These are phyloP conservation scores for Berberis thunbergii DNA, from an alignment of 164 flowering plant genomes.

Conservation along the genomic window DNA sequence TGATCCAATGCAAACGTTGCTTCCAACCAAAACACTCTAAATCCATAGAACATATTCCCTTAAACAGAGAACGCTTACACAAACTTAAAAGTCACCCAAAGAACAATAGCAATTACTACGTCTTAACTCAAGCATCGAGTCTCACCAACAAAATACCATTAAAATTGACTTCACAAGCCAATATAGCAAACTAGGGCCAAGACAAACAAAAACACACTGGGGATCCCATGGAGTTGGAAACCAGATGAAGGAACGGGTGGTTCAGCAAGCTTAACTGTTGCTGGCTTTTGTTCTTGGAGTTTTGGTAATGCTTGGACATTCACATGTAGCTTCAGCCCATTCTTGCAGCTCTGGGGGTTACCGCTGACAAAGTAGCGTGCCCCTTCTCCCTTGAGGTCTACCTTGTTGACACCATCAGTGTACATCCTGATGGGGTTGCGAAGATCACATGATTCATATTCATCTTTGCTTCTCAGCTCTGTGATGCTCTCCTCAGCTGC, in stretches of 20 bases:
- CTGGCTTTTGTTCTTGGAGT: not conserved
- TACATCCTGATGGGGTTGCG: conserved; percentile 66
- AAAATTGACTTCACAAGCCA: no score
- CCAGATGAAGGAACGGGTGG: conserved; percentile 32
- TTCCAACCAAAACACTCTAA: no score
- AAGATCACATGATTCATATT: conserved; percentile 52
- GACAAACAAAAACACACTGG: conserved; percentile 8
- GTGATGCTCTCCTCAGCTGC: conserved; percentile 44
- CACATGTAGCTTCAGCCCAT: conserved; percentile 62
- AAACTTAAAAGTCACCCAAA: no score
- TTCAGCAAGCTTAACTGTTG: conserved; percentile 15
- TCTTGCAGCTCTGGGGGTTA: conserved; percentile 47
- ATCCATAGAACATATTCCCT: no score
- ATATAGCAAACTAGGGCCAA: conserved; percentile 1
- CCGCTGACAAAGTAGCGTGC: conserved; percentile 62
- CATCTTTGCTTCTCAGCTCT: conserved; percentile 56
- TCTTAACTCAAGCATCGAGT: no score
- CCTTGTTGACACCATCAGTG: conserved; percentile 46
- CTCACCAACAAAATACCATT: no score
- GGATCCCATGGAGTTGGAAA: not conserved
- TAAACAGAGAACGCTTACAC: no score
- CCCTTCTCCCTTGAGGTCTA: conserved; percentile 50
- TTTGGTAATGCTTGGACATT: conserved; percentile 29
- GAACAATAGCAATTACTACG: no score
- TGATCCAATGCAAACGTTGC: no score